Evolutionary conservation across 176 grass and related monocot genomes (phyloP).

Genomic region (Elymus sibiricus): DNA sequence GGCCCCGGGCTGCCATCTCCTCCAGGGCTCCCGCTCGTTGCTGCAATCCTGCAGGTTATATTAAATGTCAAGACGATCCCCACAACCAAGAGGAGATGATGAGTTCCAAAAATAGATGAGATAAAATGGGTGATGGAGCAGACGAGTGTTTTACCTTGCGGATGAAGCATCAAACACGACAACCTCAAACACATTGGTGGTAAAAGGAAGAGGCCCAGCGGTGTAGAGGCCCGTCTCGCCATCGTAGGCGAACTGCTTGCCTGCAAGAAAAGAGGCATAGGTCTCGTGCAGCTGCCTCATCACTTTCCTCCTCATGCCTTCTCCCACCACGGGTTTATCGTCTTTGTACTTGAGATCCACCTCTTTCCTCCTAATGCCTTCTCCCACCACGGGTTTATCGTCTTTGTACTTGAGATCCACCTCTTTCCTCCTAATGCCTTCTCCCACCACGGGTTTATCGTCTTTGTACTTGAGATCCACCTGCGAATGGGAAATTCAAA

Average conservation of each 20-base stretch:
- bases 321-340: not conserved
- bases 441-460: not conserved
- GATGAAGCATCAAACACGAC: not conserved
- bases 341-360: not conserved
- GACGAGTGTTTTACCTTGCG: not conserved
- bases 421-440: not conserved
- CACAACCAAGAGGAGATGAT: too few relatives aligned
- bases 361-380: not conserved
- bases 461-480: not conserved
- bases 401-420: not conserved
- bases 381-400: too few relatives aligned
- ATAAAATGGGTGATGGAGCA: too few relatives aligned
- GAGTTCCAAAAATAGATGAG: too few relatives aligned
- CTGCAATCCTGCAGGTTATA: too few relatives aligned
- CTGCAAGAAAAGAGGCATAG: not conserved
- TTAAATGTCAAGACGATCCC: too few relatives aligned
- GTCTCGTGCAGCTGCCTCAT: not conserved
- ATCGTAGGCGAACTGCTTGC: not conserved
- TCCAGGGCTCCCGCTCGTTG: too few relatives aligned
- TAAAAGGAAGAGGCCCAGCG: not conserved
- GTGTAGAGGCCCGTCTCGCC: not conserved
- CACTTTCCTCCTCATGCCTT: not conserved
- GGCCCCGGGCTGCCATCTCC: conserved; percentile 41
- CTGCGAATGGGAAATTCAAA: not conserved
- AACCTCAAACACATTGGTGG: not conserved